phyloP scores from a whole-genome alignment of 129 eudicot species.

The Apium graveolens region DNA sequence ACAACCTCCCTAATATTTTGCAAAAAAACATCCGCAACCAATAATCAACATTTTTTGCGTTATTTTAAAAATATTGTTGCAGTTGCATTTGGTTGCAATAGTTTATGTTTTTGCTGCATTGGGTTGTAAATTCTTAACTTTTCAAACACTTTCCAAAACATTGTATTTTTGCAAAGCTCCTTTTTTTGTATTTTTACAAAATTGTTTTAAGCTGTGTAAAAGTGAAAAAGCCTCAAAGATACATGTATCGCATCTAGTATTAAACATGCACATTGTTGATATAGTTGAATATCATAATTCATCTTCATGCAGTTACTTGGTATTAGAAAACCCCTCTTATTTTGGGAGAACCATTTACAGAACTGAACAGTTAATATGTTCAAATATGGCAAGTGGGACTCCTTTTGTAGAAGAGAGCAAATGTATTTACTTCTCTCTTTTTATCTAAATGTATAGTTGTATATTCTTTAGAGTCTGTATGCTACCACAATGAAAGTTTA shows the following conservation, averaged over 20 bases:
- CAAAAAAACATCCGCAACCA: too few relatives aligned
- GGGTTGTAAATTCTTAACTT: too few relatives aligned
- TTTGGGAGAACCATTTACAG: background rate
- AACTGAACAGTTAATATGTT: background rate
- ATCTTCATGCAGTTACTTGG: background rate
- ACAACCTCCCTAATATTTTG: too few relatives aligned
- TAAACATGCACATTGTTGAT: background rate
- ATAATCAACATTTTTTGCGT: too few relatives aligned
- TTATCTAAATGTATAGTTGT: background rate
- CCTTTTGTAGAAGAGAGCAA: background rate
- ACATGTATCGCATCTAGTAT: background rate
- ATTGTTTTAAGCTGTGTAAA: too few relatives aligned
- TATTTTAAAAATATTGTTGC: too few relatives aligned
- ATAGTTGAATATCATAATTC: background rate
- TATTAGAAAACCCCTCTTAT: background rate
- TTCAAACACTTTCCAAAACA: too few relatives aligned
- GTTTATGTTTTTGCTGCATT: too few relatives aligned
- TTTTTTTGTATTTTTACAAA: too few relatives aligned
- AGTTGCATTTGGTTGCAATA: too few relatives aligned
- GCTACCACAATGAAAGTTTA: background rate
- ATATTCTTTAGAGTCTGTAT: background rate
- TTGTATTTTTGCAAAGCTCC: too few relatives aligned
- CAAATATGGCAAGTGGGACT: background rate
- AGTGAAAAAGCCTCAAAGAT: too few relatives aligned
- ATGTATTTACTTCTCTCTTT: background rate